These are phyloP conservation scores for Harrya chromipes DNA, from an alignment of 768 basidiomycete species.

Conservation along the genomic window DNA sequence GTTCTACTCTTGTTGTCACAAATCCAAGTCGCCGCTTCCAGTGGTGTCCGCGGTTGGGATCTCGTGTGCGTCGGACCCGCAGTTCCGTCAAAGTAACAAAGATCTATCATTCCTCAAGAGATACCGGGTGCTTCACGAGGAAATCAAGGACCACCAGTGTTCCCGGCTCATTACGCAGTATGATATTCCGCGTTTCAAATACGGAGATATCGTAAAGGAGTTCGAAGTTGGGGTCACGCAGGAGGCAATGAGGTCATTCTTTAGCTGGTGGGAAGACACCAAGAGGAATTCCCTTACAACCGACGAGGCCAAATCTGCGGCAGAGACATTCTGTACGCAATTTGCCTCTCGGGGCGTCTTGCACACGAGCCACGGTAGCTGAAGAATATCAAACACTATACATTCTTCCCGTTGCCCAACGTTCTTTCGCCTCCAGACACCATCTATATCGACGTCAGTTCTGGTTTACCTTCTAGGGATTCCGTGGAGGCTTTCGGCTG, in stretches of 20 bases:
- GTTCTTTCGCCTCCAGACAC: conserved; percentile 74
- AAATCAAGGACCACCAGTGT: background rate
- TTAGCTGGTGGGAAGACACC: conserved; percentile 9
- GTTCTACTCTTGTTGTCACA: conserved; percentile 9
- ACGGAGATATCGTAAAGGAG: conserved; percentile 6
- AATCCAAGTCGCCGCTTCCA: conserved; percentile 6
- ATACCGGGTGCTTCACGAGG: conserved; percentile 4
- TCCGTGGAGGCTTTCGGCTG: conserved; percentile 59
- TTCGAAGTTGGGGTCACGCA: conserved; percentile 9
- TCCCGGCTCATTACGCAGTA: conserved; percentile 8
- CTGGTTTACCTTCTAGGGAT: conserved; percentile 43
- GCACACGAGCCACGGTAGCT: conserved; percentile 34
- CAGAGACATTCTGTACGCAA: conserved; percentile 5
- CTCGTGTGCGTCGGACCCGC: background rate
- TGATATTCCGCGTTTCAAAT: conserved; percentile 2
- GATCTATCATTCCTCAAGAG: conserved; percentile 6
- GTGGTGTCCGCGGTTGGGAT: conserved; percentile 13
- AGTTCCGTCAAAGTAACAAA: conserved; percentile 5
- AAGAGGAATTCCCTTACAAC: background rate
- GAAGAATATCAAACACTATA: conserved; percentile 53
- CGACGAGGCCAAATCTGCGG: background rate
- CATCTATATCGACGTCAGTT: conserved; percentile 64
- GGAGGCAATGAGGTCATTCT: conserved; percentile 8
- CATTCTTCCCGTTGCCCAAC: conserved; percentile 58
- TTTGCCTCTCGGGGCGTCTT: conserved; percentile 46